Conservation (phyloP, 2,329 filamentous ascomycete genomes). For the Harringtonia aguacate region DNA sequence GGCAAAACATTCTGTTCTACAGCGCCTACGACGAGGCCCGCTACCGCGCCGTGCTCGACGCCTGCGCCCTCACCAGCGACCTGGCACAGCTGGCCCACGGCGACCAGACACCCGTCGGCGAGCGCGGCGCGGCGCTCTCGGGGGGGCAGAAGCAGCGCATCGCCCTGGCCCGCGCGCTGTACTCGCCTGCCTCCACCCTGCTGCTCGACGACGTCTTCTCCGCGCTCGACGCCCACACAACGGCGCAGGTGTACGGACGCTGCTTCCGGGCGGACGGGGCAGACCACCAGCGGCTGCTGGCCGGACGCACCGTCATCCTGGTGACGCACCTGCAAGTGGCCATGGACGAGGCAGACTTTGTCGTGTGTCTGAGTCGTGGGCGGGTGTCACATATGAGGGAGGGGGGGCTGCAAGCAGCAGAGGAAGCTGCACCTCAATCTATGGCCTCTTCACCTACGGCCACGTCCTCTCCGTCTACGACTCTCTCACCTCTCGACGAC, state of each 20-base stretch:
- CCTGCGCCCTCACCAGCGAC: conserved; percentile 77
- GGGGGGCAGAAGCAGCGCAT: conserved; percentile 92
- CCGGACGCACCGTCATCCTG: conserved; percentile 62
- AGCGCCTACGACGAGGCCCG: conserved; percentile 57
- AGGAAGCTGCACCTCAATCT: too few species aligned
- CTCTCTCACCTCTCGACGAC: too few species aligned
- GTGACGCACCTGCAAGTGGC: conserved; percentile 71
- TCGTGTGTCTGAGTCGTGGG: conserved; percentile 54
- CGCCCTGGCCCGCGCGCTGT: conserved; percentile 78
- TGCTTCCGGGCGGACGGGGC: conserved; percentile 28
- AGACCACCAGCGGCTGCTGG: conserved; percentile 52
- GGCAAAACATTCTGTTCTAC: conserved; percentile 20
- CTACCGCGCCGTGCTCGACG: conserved; percentile 72
- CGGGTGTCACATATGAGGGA: not conserved
- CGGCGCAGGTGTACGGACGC: conserved; percentile 21
- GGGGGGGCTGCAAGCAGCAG: too few species aligned
- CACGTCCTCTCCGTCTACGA: too few species aligned
- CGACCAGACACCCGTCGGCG: conserved; percentile 79
- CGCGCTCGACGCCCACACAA: conserved; percentile 71
- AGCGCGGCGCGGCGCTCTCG: conserved; percentile 86
- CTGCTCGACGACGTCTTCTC: conserved; percentile 85
- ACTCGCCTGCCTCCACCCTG: conserved; percentile 69
- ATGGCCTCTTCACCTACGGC: too few species aligned
- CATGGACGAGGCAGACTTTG: conserved; percentile 64
- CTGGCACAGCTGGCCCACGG: conserved; percentile 80